Conservation (phyloP, 768 basidiomycete species). For the Termitomyces titanicus region DNA sequence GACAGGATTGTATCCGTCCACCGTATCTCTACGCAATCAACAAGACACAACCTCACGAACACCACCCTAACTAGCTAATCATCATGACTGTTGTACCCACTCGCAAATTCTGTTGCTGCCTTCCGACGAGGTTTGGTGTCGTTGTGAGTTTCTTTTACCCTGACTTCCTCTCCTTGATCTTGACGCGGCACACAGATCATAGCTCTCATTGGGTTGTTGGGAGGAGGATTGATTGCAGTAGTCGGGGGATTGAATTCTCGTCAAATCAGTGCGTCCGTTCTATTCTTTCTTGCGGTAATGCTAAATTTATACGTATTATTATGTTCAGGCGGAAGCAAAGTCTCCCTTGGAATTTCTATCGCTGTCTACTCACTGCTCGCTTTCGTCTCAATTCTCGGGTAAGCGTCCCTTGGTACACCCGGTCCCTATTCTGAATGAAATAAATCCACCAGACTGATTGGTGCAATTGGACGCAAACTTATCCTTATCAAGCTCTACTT, state of each 20-base stretch:
- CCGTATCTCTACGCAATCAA: slow-evolving; percentile 3
- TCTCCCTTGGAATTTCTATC: slow-evolving; percentile 38
- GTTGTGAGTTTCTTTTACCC: slow-evolving; percentile 29
- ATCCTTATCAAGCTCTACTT: slow-evolving; percentile 40
- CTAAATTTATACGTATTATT: background rate
- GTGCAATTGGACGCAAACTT: slow-evolving; percentile 37
- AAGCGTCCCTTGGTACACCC: slow-evolving; percentile 4
- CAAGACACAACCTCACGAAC: slow-evolving; percentile 6
- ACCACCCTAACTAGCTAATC: slow-evolving; percentile 8
- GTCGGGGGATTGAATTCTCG: slow-evolving; percentile 20
- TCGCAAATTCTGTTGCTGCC: slow-evolving; percentile 48
- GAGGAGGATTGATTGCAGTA: slow-evolving; percentile 37
- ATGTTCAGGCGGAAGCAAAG: slow-evolving; percentile 32
- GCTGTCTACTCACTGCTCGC: slow-evolving; percentile 38
- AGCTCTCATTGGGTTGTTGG: slow-evolving; percentile 40
- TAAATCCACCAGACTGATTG: slow-evolving; percentile 35
- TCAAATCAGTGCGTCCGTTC: slow-evolving; percentile 6
- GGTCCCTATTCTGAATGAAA: background rate
- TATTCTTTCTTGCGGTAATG: background rate
- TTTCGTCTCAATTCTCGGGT: slow-evolving; percentile 45
- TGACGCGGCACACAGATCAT: slow-evolving; percentile 29
- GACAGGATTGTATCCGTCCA: slow-evolving; percentile 16
- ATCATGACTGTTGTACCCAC: slow-evolving; percentile 33
- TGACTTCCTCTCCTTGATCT: background rate
- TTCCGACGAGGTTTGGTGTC: slow-evolving; percentile 46